phyloP scores from a whole-genome alignment of 495 filamentous ascomycete species.

The Neurospora cerealis region DNA sequence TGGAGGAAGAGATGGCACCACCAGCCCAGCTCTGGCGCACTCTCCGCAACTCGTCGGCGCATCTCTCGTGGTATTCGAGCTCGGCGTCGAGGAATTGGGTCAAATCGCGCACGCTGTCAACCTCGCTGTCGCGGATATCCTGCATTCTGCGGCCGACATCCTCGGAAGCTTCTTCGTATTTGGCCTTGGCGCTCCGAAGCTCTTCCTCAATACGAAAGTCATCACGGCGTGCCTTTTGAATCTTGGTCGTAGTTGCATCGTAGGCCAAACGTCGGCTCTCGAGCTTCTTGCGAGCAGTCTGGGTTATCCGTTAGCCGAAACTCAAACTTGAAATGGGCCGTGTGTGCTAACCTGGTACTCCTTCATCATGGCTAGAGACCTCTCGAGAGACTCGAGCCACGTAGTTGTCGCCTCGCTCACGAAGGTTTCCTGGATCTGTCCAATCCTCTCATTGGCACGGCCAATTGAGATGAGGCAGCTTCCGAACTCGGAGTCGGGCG shows the following conservation, averaged over 20 bases:
- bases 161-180: conserved; percentile 93
- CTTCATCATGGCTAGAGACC: conserved; percentile 90
- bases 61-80: conserved; percentile 82
- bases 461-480: conserved; percentile 78
- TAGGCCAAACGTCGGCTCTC: conserved; percentile 85
- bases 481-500: conserved; percentile 84
- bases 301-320: conserved; percentile 8
- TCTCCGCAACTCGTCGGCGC: conserved; percentile 57
- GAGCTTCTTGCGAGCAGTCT: conserved; percentile 89
- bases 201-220: conserved; percentile 93
- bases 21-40: conserved; percentile 38
- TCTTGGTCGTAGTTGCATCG: conserved; percentile 81
- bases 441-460: conserved; percentile 78
- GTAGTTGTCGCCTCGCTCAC: conserved; percentile 69
- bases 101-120: conserved; percentile 73
- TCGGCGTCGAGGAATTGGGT: conserved; percentile 80
- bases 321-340: not conserved
- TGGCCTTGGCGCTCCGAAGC: conserved; percentile 80
- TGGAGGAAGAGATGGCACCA: not conserved
- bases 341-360: conserved; percentile 65
- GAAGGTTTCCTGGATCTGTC: conserved; percentile 78
- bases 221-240: conserved; percentile 88
- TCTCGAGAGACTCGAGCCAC: conserved; percentile 88
- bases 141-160: conserved; percentile 91
- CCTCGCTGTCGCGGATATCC: conserved; percentile 89